Evolutionary conservation across 768 basidiomycete species (phyloP).

Genomic region (Suillus variegatus): DNA sequence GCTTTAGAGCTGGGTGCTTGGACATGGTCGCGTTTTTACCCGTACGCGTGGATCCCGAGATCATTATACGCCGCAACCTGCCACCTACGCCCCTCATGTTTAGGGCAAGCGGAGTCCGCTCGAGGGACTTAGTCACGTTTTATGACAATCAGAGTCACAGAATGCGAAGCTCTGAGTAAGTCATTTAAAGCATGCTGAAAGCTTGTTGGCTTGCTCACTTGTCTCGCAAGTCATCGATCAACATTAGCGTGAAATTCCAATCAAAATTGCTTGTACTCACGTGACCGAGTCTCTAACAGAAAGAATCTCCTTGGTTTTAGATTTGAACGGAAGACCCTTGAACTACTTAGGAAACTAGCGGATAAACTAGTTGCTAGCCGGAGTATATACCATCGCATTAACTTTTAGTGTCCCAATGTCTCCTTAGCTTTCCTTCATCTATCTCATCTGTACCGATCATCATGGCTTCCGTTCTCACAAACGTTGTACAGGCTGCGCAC

Average conservation of each 20-base stretch:
- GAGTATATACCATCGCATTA: neutral
- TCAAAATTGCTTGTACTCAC: no score
- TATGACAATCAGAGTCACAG: neutral
- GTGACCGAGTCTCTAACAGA: neutral
- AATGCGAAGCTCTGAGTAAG: neutral
- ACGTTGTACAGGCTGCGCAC: conserved; percentile 55
- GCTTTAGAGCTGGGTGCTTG: neutral
- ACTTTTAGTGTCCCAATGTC: neutral
- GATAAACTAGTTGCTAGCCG: neutral
- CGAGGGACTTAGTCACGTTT: neutral
- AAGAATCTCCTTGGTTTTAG: neutral
- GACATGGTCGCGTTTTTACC: neutral
- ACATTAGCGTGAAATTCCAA: neutral
- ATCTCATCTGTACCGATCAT: neutral
- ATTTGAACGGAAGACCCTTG: neutral
- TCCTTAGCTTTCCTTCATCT: neutral
- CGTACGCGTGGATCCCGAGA: neutral
- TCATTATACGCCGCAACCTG: neutral
- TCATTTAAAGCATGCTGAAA: neutral
- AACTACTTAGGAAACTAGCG: neutral
- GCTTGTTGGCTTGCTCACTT: no score
- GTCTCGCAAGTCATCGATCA: no score
- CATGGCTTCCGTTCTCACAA: conserved; percentile 51
- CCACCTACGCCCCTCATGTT: neutral
- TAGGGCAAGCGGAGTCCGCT: neutral